A percentile compares a stretch with the other conserved stretches of the same genome.
These are phyloP conservation scores for Pythium dissotocum DNA, from an alignment of 352 stramenopile genomes.

Conservation along the genomic window DNA sequence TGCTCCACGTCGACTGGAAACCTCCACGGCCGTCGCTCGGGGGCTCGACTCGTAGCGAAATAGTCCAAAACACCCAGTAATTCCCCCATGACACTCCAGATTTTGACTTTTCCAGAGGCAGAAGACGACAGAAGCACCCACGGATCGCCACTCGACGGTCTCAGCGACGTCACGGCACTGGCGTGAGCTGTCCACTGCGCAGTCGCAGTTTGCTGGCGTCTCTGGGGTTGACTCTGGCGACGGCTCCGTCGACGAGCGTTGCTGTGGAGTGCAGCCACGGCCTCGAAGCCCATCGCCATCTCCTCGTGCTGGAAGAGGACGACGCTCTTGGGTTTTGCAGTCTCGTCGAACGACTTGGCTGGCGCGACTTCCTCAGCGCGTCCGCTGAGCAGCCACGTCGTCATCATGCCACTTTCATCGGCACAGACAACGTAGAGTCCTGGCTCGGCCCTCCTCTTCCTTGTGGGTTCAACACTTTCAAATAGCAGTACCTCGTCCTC, in stretches of 20 bases:
- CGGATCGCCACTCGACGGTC: slow-evolving; percentile 35
- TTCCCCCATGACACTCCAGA: slow-evolving; percentile 51
- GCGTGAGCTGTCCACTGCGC: slow-evolving; percentile 47
- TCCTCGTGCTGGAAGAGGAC: slow-evolving; percentile 55
- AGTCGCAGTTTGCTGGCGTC: neutral
- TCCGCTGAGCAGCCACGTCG: slow-evolving; percentile 14
- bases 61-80: slow-evolving; percentile 58
- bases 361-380: neutral
- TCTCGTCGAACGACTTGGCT: neutral
- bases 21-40: slow-evolving; percentile 46
- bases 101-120: slow-evolving; percentile 53
- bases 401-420: slow-evolving; percentile 19
- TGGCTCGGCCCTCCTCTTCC: neutral
- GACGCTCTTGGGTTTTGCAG: slow-evolving; percentile 13
- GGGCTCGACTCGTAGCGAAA: slow-evolving; percentile 58
- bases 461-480: neutral
- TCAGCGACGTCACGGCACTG: slow-evolving; percentile 40
- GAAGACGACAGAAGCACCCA: slow-evolving; percentile 52
- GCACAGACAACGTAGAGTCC: slow-evolving; percentile 17
- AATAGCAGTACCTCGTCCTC: neutral
- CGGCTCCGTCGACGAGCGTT: slow-evolving; percentile 26
- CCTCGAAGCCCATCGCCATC: slow-evolving; percentile 53
- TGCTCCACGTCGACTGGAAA: slow-evolving; percentile 59
- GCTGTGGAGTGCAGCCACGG: slow-evolving; percentile 47
- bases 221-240: neutral